Conservation (phyloP, 768 basidiomycete genomes). For the Auricularia auricula-judae region DNA sequence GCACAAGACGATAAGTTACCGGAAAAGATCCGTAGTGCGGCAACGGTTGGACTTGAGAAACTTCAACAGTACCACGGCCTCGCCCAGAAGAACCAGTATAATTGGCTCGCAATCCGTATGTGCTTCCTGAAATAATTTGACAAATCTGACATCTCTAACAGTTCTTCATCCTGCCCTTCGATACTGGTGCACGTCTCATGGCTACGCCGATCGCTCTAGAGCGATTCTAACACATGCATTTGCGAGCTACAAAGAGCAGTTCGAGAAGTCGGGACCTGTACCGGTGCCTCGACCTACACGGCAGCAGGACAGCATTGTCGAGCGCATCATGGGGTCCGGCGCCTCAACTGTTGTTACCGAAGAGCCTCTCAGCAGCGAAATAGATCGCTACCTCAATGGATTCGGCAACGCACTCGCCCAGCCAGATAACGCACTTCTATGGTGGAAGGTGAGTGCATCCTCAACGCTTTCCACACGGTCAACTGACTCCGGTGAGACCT, state of each 20-base stretch:
- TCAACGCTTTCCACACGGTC: too few relatives aligned
- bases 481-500: not conserved
- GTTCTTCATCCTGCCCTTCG: slow-evolving; percentile 20
- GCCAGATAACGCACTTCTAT: slow-evolving; percentile 11
- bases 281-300: not conserved
- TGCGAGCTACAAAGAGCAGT: not conserved
- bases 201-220: not conserved
- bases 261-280: not conserved
- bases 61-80: slow-evolving; percentile 6
- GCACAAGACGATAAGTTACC: not conserved
- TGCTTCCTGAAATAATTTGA: not conserved
- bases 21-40: slow-evolving; percentile 12
- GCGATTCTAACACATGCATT: not conserved
- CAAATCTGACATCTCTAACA: slow-evolving; percentile 1
- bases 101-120: slow-evolving; percentile 20
- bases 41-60: slow-evolving; percentile 16
- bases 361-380: not conserved
- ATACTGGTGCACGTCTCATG: slow-evolving; percentile 12
- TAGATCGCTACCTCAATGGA: not conserved
- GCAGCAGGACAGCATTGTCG: not conserved
- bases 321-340: not conserved
- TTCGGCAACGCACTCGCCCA: not conserved
- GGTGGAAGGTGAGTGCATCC: slow-evolving; percentile 21
- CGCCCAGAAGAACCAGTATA: slow-evolving; percentile 17
- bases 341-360: not conserved